These are phyloP conservation scores for Paraconiothyrium brasiliense DNA, from an alignment of 2,329 filamentous ascomycete species.

Conservation along the genomic window DNA sequence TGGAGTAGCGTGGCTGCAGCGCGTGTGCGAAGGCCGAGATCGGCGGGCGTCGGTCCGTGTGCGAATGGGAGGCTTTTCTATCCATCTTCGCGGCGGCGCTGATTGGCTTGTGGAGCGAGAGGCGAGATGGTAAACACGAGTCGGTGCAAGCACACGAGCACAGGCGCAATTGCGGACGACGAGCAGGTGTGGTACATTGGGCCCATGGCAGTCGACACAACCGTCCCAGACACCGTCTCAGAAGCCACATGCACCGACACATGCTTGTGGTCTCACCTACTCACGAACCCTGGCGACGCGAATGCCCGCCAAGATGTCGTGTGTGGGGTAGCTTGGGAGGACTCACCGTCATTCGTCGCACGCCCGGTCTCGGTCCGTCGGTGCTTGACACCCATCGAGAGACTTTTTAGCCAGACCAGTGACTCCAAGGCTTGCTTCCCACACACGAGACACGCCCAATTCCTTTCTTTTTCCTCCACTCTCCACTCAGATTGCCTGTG, in stretches of 20 bases:
- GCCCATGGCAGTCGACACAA: too few relatives aligned
- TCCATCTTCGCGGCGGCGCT: background rate
- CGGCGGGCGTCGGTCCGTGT: slow-evolving; percentile 14
- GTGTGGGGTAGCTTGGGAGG: too few relatives aligned
- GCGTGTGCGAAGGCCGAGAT: slow-evolving; percentile 6
- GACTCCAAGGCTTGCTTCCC: slow-evolving; percentile 22
- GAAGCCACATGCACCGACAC: too few relatives aligned
- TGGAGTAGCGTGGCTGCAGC: background rate
- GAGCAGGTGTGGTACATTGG: background rate
- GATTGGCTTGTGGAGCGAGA: slow-evolving; percentile 8
- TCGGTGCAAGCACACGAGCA: background rate
- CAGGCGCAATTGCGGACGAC: too few relatives aligned
- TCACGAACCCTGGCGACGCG: too few relatives aligned
- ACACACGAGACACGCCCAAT: slow-evolving; percentile 8
- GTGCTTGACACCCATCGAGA: slow-evolving; percentile 10
- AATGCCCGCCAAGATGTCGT: too few relatives aligned
- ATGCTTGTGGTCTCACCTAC: too few relatives aligned
- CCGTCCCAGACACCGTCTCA: too few relatives aligned
- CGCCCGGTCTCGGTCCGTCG: slow-evolving; percentile 3
- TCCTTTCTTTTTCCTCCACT: slow-evolving; percentile 25
- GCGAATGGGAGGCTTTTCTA: background rate
- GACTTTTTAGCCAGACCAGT: slow-evolving; percentile 10
- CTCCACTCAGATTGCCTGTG: slow-evolving; percentile 24
- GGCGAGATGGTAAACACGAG: background rate
- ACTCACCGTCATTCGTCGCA: slow-evolving; percentile 4